Conservation (phyloP, 345 rosid genomes). For the Turritis glabra region DNA sequence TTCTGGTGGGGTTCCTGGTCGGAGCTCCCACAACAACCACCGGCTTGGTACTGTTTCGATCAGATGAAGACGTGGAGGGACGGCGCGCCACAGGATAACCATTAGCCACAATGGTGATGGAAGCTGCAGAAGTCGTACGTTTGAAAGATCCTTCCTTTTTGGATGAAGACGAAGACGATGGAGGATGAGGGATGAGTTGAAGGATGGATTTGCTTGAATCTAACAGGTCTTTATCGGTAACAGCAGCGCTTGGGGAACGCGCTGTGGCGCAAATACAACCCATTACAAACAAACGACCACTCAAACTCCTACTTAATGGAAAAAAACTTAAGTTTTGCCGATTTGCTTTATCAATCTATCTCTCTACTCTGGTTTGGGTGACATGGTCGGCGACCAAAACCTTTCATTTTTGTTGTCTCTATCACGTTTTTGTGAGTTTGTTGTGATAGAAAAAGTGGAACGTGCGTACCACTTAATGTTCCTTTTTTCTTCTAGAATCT, state of each 20-base stretch:
- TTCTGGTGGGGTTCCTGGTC: slow-evolving; percentile 25
- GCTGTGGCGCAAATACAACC: slow-evolving; percentile 43
- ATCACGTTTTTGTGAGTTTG: slow-evolving; percentile 36
- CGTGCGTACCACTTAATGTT: slow-evolving; percentile 39
- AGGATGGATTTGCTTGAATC: slow-evolving; percentile 40
- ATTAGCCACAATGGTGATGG: slow-evolving; percentile 35
- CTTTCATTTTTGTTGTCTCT: slow-evolving; percentile 28
- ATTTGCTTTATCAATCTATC: slow-evolving; percentile 3
- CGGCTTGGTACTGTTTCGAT: slow-evolving; percentile 10
- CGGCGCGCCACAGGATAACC: slow-evolving; percentile 25
- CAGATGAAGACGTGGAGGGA: slow-evolving; percentile 35
- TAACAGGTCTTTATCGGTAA: slow-evolving; percentile 12
- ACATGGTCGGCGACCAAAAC: slow-evolving; percentile 29
- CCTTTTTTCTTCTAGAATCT: slow-evolving; percentile 5
- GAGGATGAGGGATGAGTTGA: slow-evolving; percentile 29
- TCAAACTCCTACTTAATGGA: background rate
- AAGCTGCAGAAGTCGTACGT: slow-evolving; percentile 23
- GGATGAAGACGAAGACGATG: slow-evolving; percentile 25
- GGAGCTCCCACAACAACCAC: slow-evolving; percentile 29
- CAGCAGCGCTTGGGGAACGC: slow-evolving; percentile 37
- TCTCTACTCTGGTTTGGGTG: background rate
- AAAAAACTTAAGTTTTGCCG: background rate
- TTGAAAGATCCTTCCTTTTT: slow-evolving; percentile 24
- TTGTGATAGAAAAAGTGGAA: slow-evolving; percentile 11
- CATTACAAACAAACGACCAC: slow-evolving; percentile 36